Evolutionary conservation across 2,329 filamentous ascomycete genomes (phyloP), one percentile per base, ranked within the genome.

Genomic region (Penicillium sp.): DNA sequence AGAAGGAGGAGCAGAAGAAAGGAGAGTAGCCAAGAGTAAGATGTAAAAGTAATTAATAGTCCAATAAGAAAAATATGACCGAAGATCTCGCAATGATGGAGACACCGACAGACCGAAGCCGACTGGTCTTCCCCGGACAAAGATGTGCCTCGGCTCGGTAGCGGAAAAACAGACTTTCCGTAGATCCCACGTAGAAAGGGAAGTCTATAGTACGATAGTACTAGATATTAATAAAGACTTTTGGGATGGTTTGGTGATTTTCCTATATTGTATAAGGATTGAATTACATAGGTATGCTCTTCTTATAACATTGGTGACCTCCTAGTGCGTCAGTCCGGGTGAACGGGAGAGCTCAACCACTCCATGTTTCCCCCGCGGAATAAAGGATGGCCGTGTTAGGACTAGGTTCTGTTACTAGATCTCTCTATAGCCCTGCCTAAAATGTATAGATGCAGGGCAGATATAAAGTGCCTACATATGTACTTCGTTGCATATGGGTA

Each of bases 311-410:
- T 61, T 56, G 59, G 62, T 57, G 58, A 43, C 31, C 55, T 58
- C 61, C 61, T 50, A 59, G 51, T 27, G 31, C 8, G 17, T 35
- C 29, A 35, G 43, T 48, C 56, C 64, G 64, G 64, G 50, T 62
- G 64, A 66, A 65, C 64, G 64, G 64, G 63, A 59, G 57, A 51
- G 40, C 27, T 38, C 38, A 40, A 47, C 21, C 37, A 37, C 43
- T 61, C 54, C 62, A 57, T 52, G 56, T 61, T 65, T 59, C 54
- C 64, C 61, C 62, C 59, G 50, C 62, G 64, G 64, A 49, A 61
- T 53, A 53, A 63, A 50, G 64, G 64, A 65, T 54, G 54, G 23
- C 46, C 15, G 23, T 35, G 19, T 49, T 47, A 46, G 38, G 41
- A 46, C 23, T 54, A 54, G 50, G 21, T 47, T 35, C 15, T 33